These are phyloP conservation scores for Tothia fuscella DNA, from an alignment of 2,329 filamentous ascomycete species.

Conservation along the genomic window DNA sequence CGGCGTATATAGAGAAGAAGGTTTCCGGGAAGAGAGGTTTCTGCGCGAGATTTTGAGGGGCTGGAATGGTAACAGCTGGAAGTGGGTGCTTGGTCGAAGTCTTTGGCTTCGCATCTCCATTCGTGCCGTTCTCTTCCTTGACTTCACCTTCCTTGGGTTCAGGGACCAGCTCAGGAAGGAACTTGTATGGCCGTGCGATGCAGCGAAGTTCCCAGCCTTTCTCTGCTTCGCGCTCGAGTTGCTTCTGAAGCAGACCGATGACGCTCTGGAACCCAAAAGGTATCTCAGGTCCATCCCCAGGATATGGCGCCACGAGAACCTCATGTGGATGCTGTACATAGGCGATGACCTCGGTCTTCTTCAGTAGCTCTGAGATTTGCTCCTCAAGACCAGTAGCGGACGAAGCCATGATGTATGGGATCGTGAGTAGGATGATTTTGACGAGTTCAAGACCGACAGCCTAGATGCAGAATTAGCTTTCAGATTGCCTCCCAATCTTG, in stretches of 20 bases:
- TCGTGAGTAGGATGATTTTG: constrained; percentile 89
- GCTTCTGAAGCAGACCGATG: constrained; percentile 72
- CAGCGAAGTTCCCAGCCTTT: constrained; percentile 63
- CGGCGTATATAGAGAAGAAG: constrained; percentile 82
- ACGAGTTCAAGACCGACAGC: constrained; percentile 69
- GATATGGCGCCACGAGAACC: constrained; percentile 75
- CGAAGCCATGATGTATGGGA: constrained; percentile 77
- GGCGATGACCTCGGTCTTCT: constrained; percentile 91
- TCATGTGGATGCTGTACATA: constrained; percentile 79
- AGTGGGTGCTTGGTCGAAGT: constrained; percentile 58
- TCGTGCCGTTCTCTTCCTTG: constrained; percentile 49
- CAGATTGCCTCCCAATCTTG: constrained; percentile 15
- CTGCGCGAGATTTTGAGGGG: constrained; percentile 60
- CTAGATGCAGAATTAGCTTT: constrained; percentile 22
- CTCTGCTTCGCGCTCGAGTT: constrained; percentile 65
- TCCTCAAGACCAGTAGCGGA: constrained; percentile 57
- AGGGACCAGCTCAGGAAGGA: constrained; percentile 22
- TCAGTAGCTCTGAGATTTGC: constrained; percentile 67
- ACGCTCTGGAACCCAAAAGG: constrained; percentile 56
- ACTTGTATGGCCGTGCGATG: constrained; percentile 43
- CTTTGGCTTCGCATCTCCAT: constrained; percentile 34
- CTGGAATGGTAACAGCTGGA: constrained; percentile 63
- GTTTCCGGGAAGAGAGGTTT: constrained; percentile 80
- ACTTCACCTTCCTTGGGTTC: constrained; percentile 51
- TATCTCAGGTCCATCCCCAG: constrained; percentile 40